These are phyloP conservation scores for Serendipita sp. DNA, from an alignment of 768 basidiomycete genomes.

Conservation along the genomic window DNA sequence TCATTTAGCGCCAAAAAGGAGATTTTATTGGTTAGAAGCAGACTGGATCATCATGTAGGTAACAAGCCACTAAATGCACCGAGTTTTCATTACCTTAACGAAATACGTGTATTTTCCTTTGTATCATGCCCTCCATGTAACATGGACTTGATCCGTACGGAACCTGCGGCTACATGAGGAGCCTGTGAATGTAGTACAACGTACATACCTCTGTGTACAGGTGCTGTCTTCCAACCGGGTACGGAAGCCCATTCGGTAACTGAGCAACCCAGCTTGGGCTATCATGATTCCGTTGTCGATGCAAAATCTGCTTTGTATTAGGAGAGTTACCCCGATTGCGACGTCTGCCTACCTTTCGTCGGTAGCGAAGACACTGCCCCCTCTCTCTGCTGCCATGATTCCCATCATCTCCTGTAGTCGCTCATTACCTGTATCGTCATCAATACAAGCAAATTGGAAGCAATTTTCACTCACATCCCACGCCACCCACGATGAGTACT, in stretches of 20 bases:
- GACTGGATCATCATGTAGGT: too few species aligned
- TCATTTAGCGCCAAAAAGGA: too few species aligned
- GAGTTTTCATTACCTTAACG: too few species aligned
- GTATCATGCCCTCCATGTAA: slow-evolving; percentile 63
- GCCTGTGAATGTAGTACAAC: background rate
- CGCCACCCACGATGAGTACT: slow-evolving; percentile 93
- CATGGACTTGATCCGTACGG: slow-evolving; percentile 86
- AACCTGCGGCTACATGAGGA: slow-evolving; percentile 37
- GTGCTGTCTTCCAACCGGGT: slow-evolving; percentile 68
- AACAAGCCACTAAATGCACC: too few species aligned
- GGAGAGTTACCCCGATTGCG: background rate
- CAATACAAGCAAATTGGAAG: background rate
- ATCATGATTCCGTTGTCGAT: slow-evolving; percentile 99
- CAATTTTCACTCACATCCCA: slow-evolving; percentile 73
- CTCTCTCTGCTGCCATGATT: slow-evolving; percentile 84
- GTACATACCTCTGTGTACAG: slow-evolving; percentile 72
- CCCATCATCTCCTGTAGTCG: slow-evolving; percentile 98
- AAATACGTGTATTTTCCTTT: too few species aligned
- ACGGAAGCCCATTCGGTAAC: slow-evolving; percentile 74
- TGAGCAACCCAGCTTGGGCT: slow-evolving; percentile 88
- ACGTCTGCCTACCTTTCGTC: slow-evolving; percentile 64
- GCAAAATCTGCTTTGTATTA: slow-evolving; percentile 55
- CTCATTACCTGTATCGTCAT: slow-evolving; percentile 51
- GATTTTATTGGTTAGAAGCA: too few species aligned
- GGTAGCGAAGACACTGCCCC: slow-evolving; percentile 81